These are phyloP conservation scores for Leccinum griseonigrum DNA, from an alignment of 1,284 basidiomycete genomes.

Conservation along the genomic window DNA sequence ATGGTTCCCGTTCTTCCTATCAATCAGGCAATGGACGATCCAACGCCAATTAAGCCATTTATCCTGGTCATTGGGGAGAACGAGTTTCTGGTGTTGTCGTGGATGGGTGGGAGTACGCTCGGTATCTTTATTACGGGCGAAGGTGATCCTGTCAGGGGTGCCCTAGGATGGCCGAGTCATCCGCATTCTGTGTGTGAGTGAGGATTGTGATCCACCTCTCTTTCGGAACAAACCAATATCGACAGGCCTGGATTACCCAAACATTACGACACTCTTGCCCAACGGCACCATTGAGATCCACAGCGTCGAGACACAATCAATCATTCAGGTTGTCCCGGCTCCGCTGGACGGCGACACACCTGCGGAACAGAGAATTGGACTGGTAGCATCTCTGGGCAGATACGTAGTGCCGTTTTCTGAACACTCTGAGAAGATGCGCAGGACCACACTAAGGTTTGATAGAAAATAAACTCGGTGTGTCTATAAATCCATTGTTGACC, in stretches of 20 bases:
- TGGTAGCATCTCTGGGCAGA: conserved; percentile 50
- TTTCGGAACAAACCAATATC: conserved; percentile 1
- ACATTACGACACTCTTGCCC: conserved; percentile 74
- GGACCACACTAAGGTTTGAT: conserved; percentile 28
- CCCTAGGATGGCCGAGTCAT: conserved; percentile 80
- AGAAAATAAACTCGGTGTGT: conserved; percentile 29
- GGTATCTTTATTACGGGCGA: conserved; percentile 82
- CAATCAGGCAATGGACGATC: conserved; percentile 54
- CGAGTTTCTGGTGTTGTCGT: conserved; percentile 80
- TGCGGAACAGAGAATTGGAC: conserved; percentile 31
- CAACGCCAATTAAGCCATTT: conserved; percentile 55
- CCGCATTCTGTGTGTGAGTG: conserved; percentile 74
- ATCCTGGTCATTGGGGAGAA: conserved; percentile 72
- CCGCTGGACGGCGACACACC: conserved; percentile 34
- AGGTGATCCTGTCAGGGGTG: conserved; percentile 87
- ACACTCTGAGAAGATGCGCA: conserved; percentile 54
- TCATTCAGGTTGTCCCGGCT: conserved; percentile 69
- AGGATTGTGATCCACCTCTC: neutral
- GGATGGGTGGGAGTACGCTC: conserved; percentile 73
- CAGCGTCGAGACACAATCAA: conserved; percentile 69
- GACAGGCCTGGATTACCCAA: conserved; percentile 78
- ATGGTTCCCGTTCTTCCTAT: conserved; percentile 75
- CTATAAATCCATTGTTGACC: conserved; percentile 17
- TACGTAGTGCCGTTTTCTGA: conserved; percentile 64
- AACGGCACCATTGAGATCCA: conserved; percentile 82